phyloP scores from a whole-genome alignment of 768 basidiomycete genomes.

The Baorangia bicolor region DNA sequence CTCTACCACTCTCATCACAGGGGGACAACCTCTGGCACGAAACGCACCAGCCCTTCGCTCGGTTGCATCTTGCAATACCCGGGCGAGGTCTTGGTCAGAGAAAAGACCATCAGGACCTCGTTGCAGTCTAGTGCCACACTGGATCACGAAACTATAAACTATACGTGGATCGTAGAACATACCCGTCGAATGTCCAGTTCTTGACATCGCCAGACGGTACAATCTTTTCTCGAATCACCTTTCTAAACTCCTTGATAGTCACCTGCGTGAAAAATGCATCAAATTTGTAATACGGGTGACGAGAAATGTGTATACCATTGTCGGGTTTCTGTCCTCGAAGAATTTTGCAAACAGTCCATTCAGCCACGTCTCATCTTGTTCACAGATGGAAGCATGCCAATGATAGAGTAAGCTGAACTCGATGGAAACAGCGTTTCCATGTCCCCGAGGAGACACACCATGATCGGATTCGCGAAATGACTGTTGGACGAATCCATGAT shows the following conservation, averaged over 20 bases:
- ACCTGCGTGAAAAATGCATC: slow-evolving; percentile 10
- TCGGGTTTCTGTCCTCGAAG: slow-evolving; percentile 43
- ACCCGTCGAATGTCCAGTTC: slow-evolving; percentile 59
- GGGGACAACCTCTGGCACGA: slow-evolving; percentile 67
- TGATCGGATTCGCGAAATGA: slow-evolving; percentile 51
- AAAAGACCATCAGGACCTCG: slow-evolving; percentile 58
- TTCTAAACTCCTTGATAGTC: slow-evolving; percentile 21
- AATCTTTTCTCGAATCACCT: slow-evolving; percentile 10
- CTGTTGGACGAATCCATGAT: slow-evolving; percentile 30
- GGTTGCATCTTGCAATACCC: slow-evolving; percentile 61
- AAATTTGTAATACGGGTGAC: background rate
- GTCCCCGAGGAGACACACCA: slow-evolving; percentile 56
- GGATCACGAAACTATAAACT: background rate
- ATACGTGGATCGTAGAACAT: background rate
- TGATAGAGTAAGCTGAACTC: slow-evolving; percentile 66
- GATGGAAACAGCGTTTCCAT: slow-evolving; percentile 73
- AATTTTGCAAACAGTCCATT: slow-evolving; percentile 43
- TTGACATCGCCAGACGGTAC: slow-evolving; percentile 24
- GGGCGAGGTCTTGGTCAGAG: slow-evolving; percentile 59
- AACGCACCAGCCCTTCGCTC: slow-evolving; percentile 59
- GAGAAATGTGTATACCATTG: slow-evolving; percentile 32
- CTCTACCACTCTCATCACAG: slow-evolving; percentile 64
- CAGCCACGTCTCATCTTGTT: slow-evolving; percentile 56
- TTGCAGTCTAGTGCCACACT: slow-evolving; percentile 38
- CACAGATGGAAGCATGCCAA: slow-evolving; percentile 67